Conservation (phyloP, 305 asterid genomes). For the Rubia tinctorum region DNA sequence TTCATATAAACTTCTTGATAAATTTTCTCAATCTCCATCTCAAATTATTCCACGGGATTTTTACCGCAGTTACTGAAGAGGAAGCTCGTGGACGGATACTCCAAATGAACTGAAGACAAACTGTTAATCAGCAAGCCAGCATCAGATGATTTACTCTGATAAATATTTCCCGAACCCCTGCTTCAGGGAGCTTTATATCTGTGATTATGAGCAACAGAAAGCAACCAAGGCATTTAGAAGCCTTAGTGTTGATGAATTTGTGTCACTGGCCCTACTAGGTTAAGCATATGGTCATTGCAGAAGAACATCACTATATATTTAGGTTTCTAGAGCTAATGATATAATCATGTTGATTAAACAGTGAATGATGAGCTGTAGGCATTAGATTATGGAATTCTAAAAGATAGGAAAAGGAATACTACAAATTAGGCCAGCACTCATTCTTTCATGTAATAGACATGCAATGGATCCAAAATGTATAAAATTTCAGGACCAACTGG, state of each 20-base stretch:
- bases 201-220: not conserved
- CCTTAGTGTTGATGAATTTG: slow-evolving; percentile 1
- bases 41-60: slow-evolving; percentile 15
- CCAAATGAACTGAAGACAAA: slow-evolving; percentile 65
- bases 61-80: slow-evolving; percentile 55
- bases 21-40: not conserved
- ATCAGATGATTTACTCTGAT: not conserved
- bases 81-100: slow-evolving; percentile 76
- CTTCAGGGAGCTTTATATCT: not conserved
- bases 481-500: not conserved
- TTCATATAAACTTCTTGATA: not conserved
- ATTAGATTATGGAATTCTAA: not conserved
- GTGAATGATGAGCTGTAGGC: not conserved
- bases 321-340: not conserved
- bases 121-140: slow-evolving; percentile 18
- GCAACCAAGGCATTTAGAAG: not conserved
- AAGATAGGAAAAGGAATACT: not conserved
- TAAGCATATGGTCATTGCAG: not conserved
- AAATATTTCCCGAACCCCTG: not conserved
- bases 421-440: not conserved
- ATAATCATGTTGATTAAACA: slow-evolving; percentile 5
- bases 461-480: not conserved
- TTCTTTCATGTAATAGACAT: slow-evolving; percentile 1
- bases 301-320: not conserved
- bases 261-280: slow-evolving; percentile 1